Conservation (phyloP, 192 early-diverging fungal genomes). For the Coemansia sp. region DNA sequence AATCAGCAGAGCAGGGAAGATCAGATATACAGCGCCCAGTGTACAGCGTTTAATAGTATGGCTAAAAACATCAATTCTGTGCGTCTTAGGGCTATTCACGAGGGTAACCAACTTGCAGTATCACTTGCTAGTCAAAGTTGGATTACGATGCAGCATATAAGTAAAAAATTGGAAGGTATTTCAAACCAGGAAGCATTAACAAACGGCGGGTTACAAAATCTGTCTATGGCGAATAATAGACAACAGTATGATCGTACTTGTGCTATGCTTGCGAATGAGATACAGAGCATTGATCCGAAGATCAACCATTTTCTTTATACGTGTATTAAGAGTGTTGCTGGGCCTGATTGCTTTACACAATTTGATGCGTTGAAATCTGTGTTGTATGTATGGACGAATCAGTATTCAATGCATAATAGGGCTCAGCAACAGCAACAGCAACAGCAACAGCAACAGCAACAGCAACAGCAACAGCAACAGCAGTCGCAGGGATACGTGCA, state of each 20-base stretch:
- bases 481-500: no score
- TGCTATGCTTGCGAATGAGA: background rate
- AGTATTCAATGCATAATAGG: background rate
- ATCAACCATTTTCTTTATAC: background rate
- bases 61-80: background rate
- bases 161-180: background rate
- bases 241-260: background rate
- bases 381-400: background rate
- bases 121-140: background rate
- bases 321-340: background rate
- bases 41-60: background rate
- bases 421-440: constrained; percentile 3
- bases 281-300: background rate
- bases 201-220: background rate
- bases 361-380: background rate
- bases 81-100: background rate
- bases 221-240: background rate
- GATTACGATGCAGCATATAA: background rate
- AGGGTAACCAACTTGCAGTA: background rate
- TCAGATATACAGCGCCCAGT: background rate
- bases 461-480: constrained; percentile 6
- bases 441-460: constrained; percentile 5
- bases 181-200: background rate
- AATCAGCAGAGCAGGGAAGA: background rate
- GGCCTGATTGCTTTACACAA: background rate